These are phyloP conservation scores for Grigorovia humatica DNA, from an alignment of 805 yeast genomes.

Conservation along the genomic window DNA sequence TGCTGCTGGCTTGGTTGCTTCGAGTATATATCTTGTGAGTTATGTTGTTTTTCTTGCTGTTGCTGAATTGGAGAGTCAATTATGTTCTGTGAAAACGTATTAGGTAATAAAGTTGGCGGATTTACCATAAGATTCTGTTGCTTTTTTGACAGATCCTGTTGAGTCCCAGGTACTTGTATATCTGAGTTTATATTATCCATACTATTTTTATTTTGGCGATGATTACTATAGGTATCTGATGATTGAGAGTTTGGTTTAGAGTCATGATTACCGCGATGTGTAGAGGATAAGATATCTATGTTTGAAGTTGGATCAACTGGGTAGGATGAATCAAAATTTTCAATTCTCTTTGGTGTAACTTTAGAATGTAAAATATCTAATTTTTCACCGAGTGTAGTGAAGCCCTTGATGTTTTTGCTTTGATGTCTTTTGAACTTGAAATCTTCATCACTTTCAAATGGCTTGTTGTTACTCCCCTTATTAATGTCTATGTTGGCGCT, in stretches of 20 bases:
- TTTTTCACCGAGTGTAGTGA: constrained; percentile 24
- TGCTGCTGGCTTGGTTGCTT: not conserved
- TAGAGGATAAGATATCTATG: not conserved
- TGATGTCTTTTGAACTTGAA: constrained; percentile 26
- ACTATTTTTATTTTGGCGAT: not conserved
- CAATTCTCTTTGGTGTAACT: constrained; percentile 23
- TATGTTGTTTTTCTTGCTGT: too few species aligned
- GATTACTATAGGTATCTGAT: not conserved
- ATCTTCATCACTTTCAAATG: constrained; percentile 23
- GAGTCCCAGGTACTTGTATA: not conserved
- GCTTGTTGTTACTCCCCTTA: not conserved
- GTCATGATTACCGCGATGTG: not conserved
- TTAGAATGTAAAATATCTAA: constrained; percentile 23
- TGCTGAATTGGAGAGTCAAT: not conserved
- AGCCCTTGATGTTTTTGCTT: constrained; percentile 15
- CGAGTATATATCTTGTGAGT: too few species aligned
- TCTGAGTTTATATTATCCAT: not conserved
- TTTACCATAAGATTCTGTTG: not conserved
- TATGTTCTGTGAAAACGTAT: not conserved
- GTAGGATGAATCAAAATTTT: constrained; percentile 26
- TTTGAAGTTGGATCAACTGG: constrained; percentile 1
- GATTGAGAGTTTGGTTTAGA: not conserved
- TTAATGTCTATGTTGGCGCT: not conserved
- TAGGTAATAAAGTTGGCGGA: not conserved
- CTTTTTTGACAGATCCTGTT: not conserved